Evolutionary conservation across 495 filamentous ascomycete genomes (phyloP), one percentile per base, ranked within the genome.

Genomic region (Talaromyces adpressus): DNA sequence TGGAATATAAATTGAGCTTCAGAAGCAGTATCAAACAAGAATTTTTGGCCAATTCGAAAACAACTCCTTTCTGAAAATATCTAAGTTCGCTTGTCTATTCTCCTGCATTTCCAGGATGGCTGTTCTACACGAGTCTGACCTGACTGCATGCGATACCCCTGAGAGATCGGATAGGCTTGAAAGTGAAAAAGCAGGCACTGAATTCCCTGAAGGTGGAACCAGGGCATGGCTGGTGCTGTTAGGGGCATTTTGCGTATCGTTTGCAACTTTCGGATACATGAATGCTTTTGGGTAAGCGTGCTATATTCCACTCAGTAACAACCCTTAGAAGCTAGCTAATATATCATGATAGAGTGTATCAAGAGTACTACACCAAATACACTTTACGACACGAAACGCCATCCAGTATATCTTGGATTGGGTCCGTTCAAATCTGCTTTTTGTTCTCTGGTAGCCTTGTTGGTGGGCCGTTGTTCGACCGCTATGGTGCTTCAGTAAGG

Each of bases 201-300:
- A 16, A 36, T 85, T 84, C 65, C 83, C 83, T 0, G 82, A 86
- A 65, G 80, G 81, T 18, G 84, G 82, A 5, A 12, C 73, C 18
- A 67, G 73, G 54, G 84, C 82, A 5, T 86, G 84, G 83, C 76
- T 84, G 18, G 84, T 84, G 0, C 80, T 86, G 9, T 62, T 81
- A 9, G 83, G 81, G 9, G 80, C 81, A 27, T 86, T 83, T 70
- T 81, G 76, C 68, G 75, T 79, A 61, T 83, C 84, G 72, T 67
- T 80, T 22, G 79, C 75, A 23, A 77, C 83, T 36, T 85, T 82
- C 65, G 64, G 67, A 20, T 66, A 65, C 49, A 51, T 69, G 59
- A 66, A 66, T 41, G 65, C 63, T n/a, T 65, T 39, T 64, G 66
- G 64, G 63, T 68, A 56, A 41, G 61, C 47, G 92, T 96, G 53